Percentiles rank a stretch among this genome's conserved stretches.
These are phyloP conservation scores for Xerocomus potaroensis DNA, from an alignment of 768 basidiomycete genomes.

Conservation along the genomic window DNA sequence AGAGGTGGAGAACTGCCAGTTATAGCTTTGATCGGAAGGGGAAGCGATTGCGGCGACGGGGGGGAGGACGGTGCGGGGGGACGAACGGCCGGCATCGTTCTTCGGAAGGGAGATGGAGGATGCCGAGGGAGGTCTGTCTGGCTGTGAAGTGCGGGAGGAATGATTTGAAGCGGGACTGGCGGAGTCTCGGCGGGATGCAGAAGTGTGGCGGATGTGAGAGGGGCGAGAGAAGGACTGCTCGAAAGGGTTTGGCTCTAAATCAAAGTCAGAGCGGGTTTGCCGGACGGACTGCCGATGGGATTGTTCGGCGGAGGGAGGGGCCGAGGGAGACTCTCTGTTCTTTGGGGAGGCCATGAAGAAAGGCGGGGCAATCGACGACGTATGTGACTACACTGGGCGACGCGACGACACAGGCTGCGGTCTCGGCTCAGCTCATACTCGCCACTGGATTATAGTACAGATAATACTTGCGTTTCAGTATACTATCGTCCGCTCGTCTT, in stretches of 20 bases:
- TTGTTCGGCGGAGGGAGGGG: conserved; percentile 12
- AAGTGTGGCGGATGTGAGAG: conserved; percentile 47
- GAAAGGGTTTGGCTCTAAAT: conserved; percentile 88
- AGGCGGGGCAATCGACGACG: too few species aligned
- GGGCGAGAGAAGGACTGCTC: conserved; percentile 85
- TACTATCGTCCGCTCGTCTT: conserved; percentile 14
- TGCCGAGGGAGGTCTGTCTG: conserved; percentile 33
- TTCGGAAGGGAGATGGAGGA: conserved; percentile 30
- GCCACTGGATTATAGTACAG: conserved; percentile 2
- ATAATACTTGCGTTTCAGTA: conserved; percentile 20
- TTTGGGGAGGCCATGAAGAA: conserved; percentile 24
- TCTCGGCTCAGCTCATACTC: conserved; percentile 18
- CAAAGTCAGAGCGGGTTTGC: conserved; percentile 62
- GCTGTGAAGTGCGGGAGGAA: conserved; percentile 34
- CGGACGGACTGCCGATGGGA: conserved; percentile 27
- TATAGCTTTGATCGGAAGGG: conserved; percentile 43
- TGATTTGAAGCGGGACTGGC: conserved; percentile 33
- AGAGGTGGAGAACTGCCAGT: conserved; percentile 61
- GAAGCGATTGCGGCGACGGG: conserved; percentile 75
- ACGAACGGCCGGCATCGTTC: conserved; percentile 27
- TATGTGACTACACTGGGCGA: conserved; percentile 28
- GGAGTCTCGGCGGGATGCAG: conserved; percentile 31
- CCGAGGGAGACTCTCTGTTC: conserved; percentile 34
- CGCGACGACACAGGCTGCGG: conserved; percentile 22
- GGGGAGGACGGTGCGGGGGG: conserved; percentile 74